phyloP scores from a whole-genome alignment of 169 alveolate species.

The Plasmodium reichenowi region DNA sequence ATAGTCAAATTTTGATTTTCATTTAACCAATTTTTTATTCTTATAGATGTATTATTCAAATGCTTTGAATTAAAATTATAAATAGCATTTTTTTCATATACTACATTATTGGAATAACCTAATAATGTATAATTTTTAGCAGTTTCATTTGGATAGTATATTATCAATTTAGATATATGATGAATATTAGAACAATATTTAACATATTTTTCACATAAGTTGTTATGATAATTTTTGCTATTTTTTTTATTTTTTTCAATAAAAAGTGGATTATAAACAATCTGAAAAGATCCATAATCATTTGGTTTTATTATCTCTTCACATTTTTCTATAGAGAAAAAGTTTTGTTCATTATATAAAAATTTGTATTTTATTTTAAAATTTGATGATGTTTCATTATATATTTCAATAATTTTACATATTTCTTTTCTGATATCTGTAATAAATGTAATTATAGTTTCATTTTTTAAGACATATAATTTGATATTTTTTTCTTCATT shows the following conservation, averaged over 20 bases:
- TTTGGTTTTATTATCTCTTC: conserved; percentile 63
- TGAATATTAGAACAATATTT: conserved; percentile 62
- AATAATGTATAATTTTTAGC: conserved; percentile 41
- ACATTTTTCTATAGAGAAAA: conserved; percentile 36
- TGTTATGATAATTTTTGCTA: conserved; percentile 58
- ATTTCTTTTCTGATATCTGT: conserved; percentile 55
- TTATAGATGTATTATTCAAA: conserved; percentile 52
- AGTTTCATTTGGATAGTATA: conserved; percentile 55
- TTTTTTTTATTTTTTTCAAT: conserved; percentile 48
- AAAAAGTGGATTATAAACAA: conserved; percentile 55
- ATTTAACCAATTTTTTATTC: conserved; percentile 62
- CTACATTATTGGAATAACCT: conserved; percentile 48
- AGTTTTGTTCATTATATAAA: conserved; percentile 39
- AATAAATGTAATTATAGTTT: conserved; percentile 51
- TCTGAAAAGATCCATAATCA: conserved; percentile 33
- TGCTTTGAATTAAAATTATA: conserved; percentile 47
- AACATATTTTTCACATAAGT: conserved; percentile 61
- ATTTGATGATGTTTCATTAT: conserved; percentile 46
- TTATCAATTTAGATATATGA: conserved; percentile 54
- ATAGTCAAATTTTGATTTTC: conserved; percentile 40
- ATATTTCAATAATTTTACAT: conserved; percentile 42
- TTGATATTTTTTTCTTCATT: conserved; percentile 24
- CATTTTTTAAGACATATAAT: conserved; percentile 35
- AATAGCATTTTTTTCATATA: conserved; percentile 43
- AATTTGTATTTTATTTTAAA: conserved; percentile 66